phyloP scores from a whole-genome alignment of 208 protist genomes.

The Wallacemonas sp. region DNA sequence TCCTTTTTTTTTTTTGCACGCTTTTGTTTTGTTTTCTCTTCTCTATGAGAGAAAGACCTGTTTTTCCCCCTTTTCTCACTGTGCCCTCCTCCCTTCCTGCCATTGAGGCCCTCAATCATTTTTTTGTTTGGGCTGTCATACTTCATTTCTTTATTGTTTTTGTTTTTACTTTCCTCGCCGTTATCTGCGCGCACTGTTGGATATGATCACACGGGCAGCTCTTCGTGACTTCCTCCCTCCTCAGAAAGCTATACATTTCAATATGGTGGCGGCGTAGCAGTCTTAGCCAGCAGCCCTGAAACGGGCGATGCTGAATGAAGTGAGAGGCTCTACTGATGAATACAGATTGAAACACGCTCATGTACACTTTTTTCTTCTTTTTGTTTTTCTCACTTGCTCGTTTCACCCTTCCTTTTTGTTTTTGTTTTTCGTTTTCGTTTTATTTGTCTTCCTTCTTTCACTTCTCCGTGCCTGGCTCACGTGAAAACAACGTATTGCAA shows the following conservation, averaged over 20 bases:
- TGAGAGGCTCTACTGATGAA: too few relatives aligned
- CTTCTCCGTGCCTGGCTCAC: not conserved
- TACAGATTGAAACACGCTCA: not conserved
- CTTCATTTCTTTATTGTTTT: conserved; percentile 2
- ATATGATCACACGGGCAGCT: too few relatives aligned
- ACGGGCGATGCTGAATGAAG: too few relatives aligned
- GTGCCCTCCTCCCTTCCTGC: too few relatives aligned
- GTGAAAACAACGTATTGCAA: too few relatives aligned
- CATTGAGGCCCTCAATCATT: too few relatives aligned
- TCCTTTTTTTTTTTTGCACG: not conserved
- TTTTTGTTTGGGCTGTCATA: conserved; percentile 12
- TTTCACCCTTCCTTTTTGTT: conserved; percentile 12
- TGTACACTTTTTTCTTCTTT: conserved; percentile 1
- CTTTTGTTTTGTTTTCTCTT: not conserved
- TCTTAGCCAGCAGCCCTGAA: too few relatives aligned
- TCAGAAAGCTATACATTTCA: too few relatives aligned
- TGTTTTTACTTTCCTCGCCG: not conserved
- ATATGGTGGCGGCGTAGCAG: too few relatives aligned
- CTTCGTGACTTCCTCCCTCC: too few relatives aligned
- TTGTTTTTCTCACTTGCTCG: not conserved
- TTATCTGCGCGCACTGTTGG: not conserved
- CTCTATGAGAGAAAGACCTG: not conserved
- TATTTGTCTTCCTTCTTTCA: not conserved
- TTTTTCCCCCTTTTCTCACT: not conserved
- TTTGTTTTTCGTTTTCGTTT: not conserved